A percentile compares a stretch with the other conserved stretches of the same genome.
Evolutionary conservation across 106 monocot genomes (phyloP).

Genomic region (Vanilla planifolia): DNA sequence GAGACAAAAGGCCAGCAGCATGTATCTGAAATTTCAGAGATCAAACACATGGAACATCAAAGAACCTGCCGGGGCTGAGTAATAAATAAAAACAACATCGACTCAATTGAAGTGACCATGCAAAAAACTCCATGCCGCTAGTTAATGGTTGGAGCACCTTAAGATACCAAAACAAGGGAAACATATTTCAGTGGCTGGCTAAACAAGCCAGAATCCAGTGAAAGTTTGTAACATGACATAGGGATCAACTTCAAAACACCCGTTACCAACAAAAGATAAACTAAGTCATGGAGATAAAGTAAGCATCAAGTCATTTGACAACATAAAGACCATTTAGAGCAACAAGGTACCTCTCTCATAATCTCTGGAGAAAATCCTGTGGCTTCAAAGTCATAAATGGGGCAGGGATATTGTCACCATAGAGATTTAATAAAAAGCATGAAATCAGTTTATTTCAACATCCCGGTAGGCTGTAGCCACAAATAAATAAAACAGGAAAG

Average conservation of each 20-base stretch:
- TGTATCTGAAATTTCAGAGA: constrained; percentile 29
- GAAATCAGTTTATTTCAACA: constrained; percentile 4
- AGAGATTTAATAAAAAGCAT: neutral
- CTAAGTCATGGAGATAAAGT: neutral
- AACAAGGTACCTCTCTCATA: constrained; percentile 49
- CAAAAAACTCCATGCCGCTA: constrained; percentile 18
- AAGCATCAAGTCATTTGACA: no score
- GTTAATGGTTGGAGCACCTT: constrained; percentile 40
- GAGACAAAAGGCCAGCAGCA: constrained; percentile 47
- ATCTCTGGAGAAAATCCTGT: constrained; percentile 65
- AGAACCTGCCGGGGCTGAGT: neutral
- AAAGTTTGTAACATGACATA: no score
- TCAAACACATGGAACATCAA: neutral
- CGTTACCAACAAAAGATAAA: constrained; percentile 7
- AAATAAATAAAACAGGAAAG: neutral
- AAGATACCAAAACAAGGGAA: constrained; percentile 18
- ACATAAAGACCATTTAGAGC: no score
- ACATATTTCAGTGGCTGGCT: constrained; percentile 4
- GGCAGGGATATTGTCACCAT: constrained; percentile 57
- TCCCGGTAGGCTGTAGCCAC: neutral
- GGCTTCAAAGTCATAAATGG: constrained; percentile 69
- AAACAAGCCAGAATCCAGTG: no score
- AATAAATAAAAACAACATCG: neutral
- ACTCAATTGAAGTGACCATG: constrained; percentile 3
- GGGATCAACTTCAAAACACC: no score